phyloP scores from a whole-genome alignment of 2,329 filamentous ascomycete species.

The Alternaria postmessia region DNA sequence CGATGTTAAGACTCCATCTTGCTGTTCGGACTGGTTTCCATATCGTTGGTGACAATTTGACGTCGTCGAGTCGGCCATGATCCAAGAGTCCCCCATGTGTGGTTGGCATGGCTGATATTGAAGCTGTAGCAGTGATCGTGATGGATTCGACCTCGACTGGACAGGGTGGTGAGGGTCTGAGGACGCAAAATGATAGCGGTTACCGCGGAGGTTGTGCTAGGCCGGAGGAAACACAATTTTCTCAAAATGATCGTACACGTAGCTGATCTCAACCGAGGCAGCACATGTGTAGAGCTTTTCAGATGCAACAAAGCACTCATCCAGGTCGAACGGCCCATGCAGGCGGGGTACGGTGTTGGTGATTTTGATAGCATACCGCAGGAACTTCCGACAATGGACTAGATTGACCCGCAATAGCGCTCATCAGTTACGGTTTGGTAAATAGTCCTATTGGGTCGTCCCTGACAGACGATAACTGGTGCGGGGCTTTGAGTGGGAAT shows the following conservation, averaged over 20 bases:
- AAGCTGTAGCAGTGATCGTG: neutral
- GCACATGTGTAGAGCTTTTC: neutral
- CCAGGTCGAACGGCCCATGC: neutral
- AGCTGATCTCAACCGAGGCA: constrained; percentile 2
- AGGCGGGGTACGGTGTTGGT: neutral
- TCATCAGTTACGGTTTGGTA: constrained; percentile 6
- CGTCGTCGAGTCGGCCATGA: constrained; percentile 34
- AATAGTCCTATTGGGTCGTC: constrained; percentile 14
- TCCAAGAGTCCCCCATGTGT: constrained; percentile 42
- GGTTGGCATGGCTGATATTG: constrained; percentile 33
- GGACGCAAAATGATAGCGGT: neutral
- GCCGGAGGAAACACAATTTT: neutral
- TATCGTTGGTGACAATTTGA: constrained; percentile 29
- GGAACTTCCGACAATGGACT: neutral
- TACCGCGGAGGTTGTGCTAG: neutral
- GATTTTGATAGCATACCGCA: neutral
- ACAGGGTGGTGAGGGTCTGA: neutral
- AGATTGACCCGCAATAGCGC: neutral
- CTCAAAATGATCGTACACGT: neutral
- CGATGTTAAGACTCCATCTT: constrained; percentile 41
- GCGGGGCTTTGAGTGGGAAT: constrained; percentile 17
- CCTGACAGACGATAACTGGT: constrained; percentile 18
- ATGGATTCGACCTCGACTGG: neutral
- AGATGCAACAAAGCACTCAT: neutral
- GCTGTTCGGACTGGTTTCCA: constrained; percentile 40